These are phyloP conservation scores for Beta corolliflora DNA, from an alignment of 179 eudicot species.

Conservation along the genomic window DNA sequence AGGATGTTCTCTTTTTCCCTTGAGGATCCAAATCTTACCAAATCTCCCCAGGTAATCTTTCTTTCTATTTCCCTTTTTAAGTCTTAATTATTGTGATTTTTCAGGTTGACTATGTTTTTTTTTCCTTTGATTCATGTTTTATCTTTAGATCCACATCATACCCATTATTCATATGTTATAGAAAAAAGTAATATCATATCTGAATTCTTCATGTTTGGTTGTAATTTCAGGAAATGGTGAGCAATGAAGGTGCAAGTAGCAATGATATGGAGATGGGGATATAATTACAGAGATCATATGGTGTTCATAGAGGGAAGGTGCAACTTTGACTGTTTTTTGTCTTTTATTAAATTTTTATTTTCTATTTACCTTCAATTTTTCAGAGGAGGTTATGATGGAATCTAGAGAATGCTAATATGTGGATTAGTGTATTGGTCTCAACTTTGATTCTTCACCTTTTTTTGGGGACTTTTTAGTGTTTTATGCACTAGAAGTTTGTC, in stretches of 20 bases:
- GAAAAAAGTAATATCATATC: too few relatives aligned
- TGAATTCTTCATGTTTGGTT: neutral
- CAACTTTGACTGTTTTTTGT: constrained; percentile 24
- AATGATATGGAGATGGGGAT: constrained; percentile 45
- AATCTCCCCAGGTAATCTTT: constrained; percentile 43
- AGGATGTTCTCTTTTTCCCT: constrained; percentile 35
- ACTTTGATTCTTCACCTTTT: constrained; percentile 17
- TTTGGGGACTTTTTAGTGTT: constrained; percentile 23
- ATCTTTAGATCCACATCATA: too few relatives aligned
- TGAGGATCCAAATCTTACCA: constrained; percentile 35
- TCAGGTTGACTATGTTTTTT: neutral
- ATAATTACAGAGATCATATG: constrained; percentile 34
- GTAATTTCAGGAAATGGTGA: constrained; percentile 38
- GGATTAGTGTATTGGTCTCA: constrained; percentile 29
- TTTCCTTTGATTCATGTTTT: too few relatives aligned
- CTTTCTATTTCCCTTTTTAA: neutral
- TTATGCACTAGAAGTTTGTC: constrained; percentile 27
- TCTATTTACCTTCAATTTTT: constrained; percentile 30
- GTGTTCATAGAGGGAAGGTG: constrained; percentile 36
- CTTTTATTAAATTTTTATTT: neutral
- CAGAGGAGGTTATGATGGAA: constrained; percentile 37
- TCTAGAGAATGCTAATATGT: constrained; percentile 30
- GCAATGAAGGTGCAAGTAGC: constrained; percentile 42
- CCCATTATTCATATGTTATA: too few relatives aligned
- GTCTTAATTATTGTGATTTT: neutral